Conservation (phyloP, 768 basidiomycete species). For the Termitomyces eurrhizus region DNA sequence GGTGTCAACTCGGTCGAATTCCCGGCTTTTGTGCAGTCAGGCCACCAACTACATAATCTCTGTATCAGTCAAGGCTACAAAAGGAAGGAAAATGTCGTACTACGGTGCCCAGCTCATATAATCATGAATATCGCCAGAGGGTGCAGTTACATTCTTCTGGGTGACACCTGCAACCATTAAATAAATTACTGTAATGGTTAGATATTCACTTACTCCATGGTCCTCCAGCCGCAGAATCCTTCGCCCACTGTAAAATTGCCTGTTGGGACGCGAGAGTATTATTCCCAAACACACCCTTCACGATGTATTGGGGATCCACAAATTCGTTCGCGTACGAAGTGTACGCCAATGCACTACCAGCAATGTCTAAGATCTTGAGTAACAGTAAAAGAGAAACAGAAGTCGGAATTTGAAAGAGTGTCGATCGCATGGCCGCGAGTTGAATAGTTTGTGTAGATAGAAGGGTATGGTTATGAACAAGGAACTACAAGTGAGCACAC, state of each 20-base stretch:
- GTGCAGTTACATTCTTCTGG: conserved; percentile 41
- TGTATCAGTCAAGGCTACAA: neutral
- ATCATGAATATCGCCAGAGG: conserved; percentile 53
- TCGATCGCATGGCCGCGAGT: conserved; percentile 21
- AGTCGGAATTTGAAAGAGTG: conserved; percentile 24
- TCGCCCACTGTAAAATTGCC: conserved; percentile 46
- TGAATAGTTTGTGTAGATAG: neutral
- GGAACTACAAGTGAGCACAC: no score
- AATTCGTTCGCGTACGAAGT: conserved; percentile 54
- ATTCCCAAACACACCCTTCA: conserved; percentile 35
- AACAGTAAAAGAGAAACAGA: conserved; percentile 14
- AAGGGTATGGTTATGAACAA: neutral
- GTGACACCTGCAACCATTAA: conserved; percentile 39
- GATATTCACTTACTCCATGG: conserved; percentile 50
- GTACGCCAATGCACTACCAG: conserved; percentile 19
- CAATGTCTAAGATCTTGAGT: neutral
- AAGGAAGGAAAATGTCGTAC: conserved; percentile 29
- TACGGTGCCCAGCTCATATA: conserved; percentile 74
- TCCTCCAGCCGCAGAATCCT: conserved; percentile 34
- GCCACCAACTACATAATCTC: conserved; percentile 47
- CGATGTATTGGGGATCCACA: conserved; percentile 47
- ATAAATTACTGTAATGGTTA: neutral
- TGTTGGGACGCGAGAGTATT: conserved; percentile 42
- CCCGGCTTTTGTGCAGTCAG: conserved; percentile 53
- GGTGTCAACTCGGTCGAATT: conserved; percentile 55